Base-by-base conservation (phyloP, 2,329 filamentous ascomycete species). In the Alternaria atra region DNA sequence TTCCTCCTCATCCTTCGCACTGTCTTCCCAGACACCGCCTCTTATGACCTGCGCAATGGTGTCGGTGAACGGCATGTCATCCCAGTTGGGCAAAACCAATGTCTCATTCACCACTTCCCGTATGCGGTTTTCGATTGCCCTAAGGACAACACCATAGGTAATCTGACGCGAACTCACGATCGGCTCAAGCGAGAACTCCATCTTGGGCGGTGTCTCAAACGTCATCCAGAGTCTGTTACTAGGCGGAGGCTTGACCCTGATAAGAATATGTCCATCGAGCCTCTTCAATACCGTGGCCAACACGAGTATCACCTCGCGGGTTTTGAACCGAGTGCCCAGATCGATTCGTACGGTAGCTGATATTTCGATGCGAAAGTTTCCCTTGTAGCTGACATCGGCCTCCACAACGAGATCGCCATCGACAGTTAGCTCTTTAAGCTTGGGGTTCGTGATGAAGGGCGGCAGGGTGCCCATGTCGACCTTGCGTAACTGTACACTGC, bases 161-260 rank as follows among this genome's bases (percentile, higher is more conserved):
- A 99, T 97, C 76, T 98, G 94, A 59, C 94, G 89, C 13, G 93
- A 91, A 80, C 94, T 97, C 52, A 99, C 93, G 68, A 99, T 94
- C 4, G 95, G 95, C 76, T 98, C 93, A 43, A 98, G 92, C n/a
- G 88, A 88, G 84, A 97, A 89, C 63, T 97, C 93, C 82, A 99
- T 91, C 74, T 94, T 94, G 17, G 95, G 95, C 85, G 93, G 92
- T n/a, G 89, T 89, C 75, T 96, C 92, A 74, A 99, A 99, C 1
- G 93, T 90, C 68, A 98, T 88, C 95, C 95, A 99, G n/a, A 97
- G 79, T 40, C 95, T 88, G 77, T 99, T 99, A 78, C 93, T 97
- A 0, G 95, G 95, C 15, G 94, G 93, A 6, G 95, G 92, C 78
- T 99, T 99, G 78, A 98, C 89, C 72, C 93, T 91, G 72, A 97